phyloP scores from a whole-genome alignment of 1,284 basidiomycete genomes.

The Pulveroboletus ridleyi region DNA sequence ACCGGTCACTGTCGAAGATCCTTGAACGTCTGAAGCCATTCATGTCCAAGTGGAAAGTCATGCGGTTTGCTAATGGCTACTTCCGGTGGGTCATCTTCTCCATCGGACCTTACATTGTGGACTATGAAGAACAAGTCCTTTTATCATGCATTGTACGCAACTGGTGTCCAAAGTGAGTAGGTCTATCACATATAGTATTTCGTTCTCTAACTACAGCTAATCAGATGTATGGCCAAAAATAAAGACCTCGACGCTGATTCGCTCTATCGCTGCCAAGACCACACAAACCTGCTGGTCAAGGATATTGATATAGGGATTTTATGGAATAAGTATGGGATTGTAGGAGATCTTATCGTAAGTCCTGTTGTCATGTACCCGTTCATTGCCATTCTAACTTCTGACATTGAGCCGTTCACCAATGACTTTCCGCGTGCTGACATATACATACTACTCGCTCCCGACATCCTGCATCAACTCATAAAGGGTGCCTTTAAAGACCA shows the following conservation, averaged over 20 bases:
- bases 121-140: not conserved
- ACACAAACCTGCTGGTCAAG: not conserved
- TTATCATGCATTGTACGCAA: not conserved
- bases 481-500: slow-evolving; percentile 5
- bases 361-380: too few species aligned
- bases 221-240: slow-evolving; percentile 2
- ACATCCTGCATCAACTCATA: slow-evolving; percentile 1
- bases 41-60: not conserved
- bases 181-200: too few species aligned
- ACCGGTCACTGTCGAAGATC: slow-evolving; percentile 1
- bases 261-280: not conserved
- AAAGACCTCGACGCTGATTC: not conserved
- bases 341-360: not conserved
- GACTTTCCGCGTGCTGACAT: not conserved
- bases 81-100: not conserved
- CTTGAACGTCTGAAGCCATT: not conserved
- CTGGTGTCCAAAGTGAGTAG: slow-evolving; percentile 6
- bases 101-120: slow-evolving; percentile 2
- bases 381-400: too few species aligned
- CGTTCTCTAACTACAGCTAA: too few species aligned
- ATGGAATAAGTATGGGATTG: too few species aligned
- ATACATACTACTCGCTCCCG: not conserved
- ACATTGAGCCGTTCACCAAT: slow-evolving; percentile 7
- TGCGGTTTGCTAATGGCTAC: not conserved
- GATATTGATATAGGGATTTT: too few species aligned